A percentile compares a stretch with the other conserved stretches of the same genome.
These are phyloP conservation scores for Gillenia trifoliata DNA, from an alignment of 306 rosid genomes.

Conservation along the genomic window DNA sequence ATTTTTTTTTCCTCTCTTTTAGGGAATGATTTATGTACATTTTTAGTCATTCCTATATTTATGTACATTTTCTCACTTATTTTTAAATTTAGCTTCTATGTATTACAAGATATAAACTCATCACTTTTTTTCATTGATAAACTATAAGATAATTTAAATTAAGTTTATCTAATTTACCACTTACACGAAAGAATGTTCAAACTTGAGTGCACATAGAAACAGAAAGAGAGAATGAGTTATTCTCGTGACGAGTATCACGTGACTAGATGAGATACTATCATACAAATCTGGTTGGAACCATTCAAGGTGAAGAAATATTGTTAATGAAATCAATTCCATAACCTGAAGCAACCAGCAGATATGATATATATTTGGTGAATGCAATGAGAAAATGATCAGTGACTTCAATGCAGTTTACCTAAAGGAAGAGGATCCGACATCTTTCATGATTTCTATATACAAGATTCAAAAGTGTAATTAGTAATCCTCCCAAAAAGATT, in stretches of 20 bases:
- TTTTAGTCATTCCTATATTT: no score
- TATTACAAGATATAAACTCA: no score
- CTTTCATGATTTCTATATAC: slow-evolving; percentile 32
- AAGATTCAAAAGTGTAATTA: slow-evolving; percentile 44
- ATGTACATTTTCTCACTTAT: no score
- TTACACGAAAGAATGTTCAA: no score
- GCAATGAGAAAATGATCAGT: background rate
- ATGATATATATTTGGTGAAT: background rate
- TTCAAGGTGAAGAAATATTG: background rate
- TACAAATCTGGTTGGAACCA: background rate
- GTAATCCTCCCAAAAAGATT: slow-evolving; percentile 34
- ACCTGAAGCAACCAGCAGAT: slow-evolving; percentile 6
- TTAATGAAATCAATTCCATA: background rate
- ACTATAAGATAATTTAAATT: no score
- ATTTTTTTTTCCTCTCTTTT: no score
- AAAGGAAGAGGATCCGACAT: slow-evolving; percentile 33
- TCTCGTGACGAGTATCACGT: background rate
- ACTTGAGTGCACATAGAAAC: no score
- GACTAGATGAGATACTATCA: background rate
- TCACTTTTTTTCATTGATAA: no score
- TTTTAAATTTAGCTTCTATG: no score
- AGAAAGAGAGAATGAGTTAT: background rate
- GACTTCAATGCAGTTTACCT: background rate
- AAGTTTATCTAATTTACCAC: no score
- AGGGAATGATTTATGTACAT: no score